These are phyloP conservation scores for Monotropa hypopitys DNA, from an alignment of 179 eudicot genomes.

Conservation along the genomic window DNA sequence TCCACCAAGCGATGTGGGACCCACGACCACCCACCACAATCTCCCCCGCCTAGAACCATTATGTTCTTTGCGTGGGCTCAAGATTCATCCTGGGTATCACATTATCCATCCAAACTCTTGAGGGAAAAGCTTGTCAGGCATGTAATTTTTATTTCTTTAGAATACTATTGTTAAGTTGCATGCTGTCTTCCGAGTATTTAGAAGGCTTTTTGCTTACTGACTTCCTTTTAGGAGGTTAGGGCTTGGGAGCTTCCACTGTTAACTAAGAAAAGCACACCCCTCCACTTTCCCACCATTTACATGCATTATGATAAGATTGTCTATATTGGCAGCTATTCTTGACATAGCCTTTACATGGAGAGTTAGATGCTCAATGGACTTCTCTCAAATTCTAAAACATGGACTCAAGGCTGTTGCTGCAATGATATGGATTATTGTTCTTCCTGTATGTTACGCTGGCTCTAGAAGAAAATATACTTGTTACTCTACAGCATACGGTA, in stretches of 20 bases:
- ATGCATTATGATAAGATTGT: neutral
- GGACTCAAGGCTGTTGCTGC: constrained; percentile 52
- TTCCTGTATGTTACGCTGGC: constrained; percentile 58
- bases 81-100: no score
- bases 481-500: constrained; percentile 41
- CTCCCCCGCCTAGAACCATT: no score
- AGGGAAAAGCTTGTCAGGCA: neutral
- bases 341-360: constrained; percentile 83
- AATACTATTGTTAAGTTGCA: neutral
- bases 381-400: constrained; percentile 35
- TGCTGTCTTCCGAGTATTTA: neutral
- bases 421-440: constrained; percentile 66
- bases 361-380: constrained; percentile 58
- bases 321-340: constrained; percentile 54
- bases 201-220: neutral
- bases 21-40: no score
- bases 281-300: neutral
- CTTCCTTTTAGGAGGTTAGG: neutral
- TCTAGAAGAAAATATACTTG: constrained; percentile 75
- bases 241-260: neutral
- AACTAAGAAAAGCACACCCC: neutral
- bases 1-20: no score
- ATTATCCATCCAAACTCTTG: neutral
- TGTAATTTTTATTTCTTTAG: neutral
- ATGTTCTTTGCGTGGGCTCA: no score